Evolutionary conservation across 2,329 filamentous ascomycete genomes (phyloP), one percentile per base, ranked within the genome.

Genomic region (Ceratocystis harringtonii): DNA sequence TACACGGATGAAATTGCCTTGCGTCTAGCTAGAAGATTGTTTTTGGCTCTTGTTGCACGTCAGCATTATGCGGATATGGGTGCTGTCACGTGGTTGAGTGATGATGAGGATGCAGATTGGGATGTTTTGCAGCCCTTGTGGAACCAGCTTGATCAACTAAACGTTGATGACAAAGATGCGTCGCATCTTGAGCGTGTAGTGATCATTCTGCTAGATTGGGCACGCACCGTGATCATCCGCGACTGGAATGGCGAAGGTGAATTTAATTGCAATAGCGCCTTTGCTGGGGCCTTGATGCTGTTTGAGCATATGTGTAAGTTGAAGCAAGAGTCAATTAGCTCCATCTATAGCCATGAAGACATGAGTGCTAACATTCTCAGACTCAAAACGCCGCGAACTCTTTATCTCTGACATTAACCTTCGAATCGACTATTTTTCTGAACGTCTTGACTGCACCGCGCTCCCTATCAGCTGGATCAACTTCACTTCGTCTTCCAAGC

Each of bases 161-260:
- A 76, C 64, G 73, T 75, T 41, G 78, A 67, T 41, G 62, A 67
- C 10, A 65, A 64, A 19, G 58, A 65, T 41, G 57, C 50, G 7
- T 36, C 61, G 2, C 66, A 65, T 61, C 55, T 63, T 25, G 60
- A 67, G 36, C 66, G 64, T n/a, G 65, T 67, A 45, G 65, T 66
- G 8, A 68, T 66, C 10, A 72, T 84, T 17, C 75, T 84, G 5
- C 74, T 90, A 30, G 87, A 90, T 70, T 91, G 87, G 87, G 82
- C 87, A 22, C 80, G 88, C 67, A 85, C 86, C 0, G 80, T 94
- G 1, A 82, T 96, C 71, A 75, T 95, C 57, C 84, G 85, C 65
- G 84, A 89, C 68, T 96, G 92, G 92, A 82, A 92, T 71, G 89
- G 90, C 0, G 83, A 83, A 65, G 81, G 88, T 1, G 81, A 86